phyloP scores from a whole-genome alignment of 257 asterid species.

The Nicotiana sylvestris region DNA sequence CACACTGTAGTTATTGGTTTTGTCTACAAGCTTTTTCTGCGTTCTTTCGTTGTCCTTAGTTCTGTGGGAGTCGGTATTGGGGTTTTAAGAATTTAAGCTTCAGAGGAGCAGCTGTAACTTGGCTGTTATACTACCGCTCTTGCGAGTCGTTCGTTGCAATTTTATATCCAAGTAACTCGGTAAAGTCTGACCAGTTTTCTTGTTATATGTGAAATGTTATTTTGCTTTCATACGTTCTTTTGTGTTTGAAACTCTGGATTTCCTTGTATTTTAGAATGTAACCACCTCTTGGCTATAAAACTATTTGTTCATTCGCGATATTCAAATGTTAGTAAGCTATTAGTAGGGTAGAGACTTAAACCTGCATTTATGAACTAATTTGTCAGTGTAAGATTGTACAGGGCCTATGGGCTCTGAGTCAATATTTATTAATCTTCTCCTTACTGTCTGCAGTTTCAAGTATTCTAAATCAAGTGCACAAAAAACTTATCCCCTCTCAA shows the following conservation, averaged over 20 bases:
- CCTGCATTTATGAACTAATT: background rate
- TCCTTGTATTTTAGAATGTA: background rate
- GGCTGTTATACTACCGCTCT: background rate
- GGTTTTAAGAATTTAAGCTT: background rate
- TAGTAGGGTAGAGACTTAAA: background rate
- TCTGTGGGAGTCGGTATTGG: background rate
- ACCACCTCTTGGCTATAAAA: background rate
- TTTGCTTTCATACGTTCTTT: background rate
- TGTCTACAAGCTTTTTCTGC: background rate
- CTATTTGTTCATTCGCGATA: background rate
- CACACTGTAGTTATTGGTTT: background rate
- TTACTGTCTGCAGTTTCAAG: background rate
- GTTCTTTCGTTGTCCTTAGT: background rate
- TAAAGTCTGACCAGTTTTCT: no score
- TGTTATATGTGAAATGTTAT: background rate
- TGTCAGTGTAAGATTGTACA: background rate
- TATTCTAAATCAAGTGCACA: background rate
- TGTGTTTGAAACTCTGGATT: background rate
- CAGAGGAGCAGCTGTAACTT: background rate
- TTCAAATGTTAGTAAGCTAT: background rate
- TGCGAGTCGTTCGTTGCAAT: no score
- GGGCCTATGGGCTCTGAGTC: background rate
- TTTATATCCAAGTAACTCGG: no score
- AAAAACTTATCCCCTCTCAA: background rate
- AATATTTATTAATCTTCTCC: background rate